phyloP scores from a whole-genome alignment of 495 filamentous ascomycete species.

The Hyaloscypha bicolor region DNA sequence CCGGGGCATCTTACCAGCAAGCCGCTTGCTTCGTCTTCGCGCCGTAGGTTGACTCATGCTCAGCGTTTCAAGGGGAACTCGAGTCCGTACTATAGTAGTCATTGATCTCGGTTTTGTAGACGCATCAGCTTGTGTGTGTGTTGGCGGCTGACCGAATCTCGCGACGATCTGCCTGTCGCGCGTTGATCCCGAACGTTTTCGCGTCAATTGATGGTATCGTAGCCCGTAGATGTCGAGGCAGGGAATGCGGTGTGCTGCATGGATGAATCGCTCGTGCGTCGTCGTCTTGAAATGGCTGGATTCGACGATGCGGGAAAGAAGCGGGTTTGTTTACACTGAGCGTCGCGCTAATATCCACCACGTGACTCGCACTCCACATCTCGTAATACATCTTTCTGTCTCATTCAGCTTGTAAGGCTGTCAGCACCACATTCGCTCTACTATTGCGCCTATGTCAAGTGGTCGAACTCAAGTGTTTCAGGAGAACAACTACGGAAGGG shows the following conservation, averaged over 20 bases:
- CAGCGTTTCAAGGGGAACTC: slow-evolving; percentile 58
- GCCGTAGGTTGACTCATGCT: slow-evolving; percentile 61
- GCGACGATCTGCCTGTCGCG: slow-evolving; percentile 19
- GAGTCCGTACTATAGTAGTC: slow-evolving; percentile 62
- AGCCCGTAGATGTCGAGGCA: background rate
- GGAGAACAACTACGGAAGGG: too few species aligned
- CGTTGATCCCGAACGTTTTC: slow-evolving; percentile 12
- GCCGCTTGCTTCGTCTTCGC: slow-evolving; percentile 54
- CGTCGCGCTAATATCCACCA: slow-evolving; percentile 4
- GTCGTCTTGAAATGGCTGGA: slow-evolving; percentile 20
- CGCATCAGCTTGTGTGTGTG: slow-evolving; percentile 25
- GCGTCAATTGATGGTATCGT: slow-evolving; percentile 25
- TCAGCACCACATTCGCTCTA: too few species aligned
- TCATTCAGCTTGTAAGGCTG: too few species aligned
- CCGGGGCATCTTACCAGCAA: slow-evolving; percentile 47
- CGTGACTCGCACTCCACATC: background rate
- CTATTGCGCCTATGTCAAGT: too few species aligned
- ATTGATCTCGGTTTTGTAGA: slow-evolving; percentile 45
- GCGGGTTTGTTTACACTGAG: slow-evolving; percentile 28
- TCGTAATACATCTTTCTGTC: too few species aligned
- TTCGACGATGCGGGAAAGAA: slow-evolving; percentile 16
- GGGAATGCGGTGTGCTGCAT: slow-evolving; percentile 12
- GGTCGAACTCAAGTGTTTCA: too few species aligned
- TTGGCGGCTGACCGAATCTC: background rate
- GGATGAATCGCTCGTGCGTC: slow-evolving; percentile 12